Conservation (phyloP, 805 yeast genomes). For the Zygosaccharomyces gambellarensis region DNA sequence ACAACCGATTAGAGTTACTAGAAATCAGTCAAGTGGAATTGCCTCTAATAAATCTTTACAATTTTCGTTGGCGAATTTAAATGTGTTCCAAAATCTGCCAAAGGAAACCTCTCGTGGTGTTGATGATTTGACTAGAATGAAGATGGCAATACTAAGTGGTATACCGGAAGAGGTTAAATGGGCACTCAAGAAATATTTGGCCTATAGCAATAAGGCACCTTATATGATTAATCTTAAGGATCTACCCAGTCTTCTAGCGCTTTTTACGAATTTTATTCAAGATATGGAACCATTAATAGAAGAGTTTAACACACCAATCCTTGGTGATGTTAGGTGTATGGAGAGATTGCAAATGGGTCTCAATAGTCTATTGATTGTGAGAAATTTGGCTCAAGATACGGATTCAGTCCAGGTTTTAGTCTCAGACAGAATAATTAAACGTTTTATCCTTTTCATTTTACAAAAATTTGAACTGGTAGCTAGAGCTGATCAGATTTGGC, state of each 20-base stretch:
- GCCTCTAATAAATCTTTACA: constrained; percentile 21
- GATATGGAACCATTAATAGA: constrained; percentile 23
- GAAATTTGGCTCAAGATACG: constrained; percentile 81
- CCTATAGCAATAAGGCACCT: constrained; percentile 43
- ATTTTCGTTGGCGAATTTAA: constrained; percentile 30
- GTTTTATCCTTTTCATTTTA: constrained; percentile 38
- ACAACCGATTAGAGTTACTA: constrained; percentile 28
- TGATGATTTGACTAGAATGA: constrained; percentile 58
- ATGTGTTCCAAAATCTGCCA: constrained; percentile 32
- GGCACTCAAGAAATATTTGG: constrained; percentile 49
- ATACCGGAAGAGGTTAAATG: constrained; percentile 65
- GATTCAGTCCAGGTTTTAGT: constrained; percentile 77
- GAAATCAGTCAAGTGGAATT: constrained; percentile 32
- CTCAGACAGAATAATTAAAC: constrained; percentile 44
- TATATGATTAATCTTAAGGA: constrained; percentile 45
- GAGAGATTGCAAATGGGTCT: constrained; percentile 28
- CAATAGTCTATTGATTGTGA: constrained; percentile 50
- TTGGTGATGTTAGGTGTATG: constrained; percentile 14
- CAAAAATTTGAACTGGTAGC: constrained; percentile 22
- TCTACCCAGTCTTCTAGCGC: constrained; percentile 36
- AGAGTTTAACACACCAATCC: constrained; percentile 24
- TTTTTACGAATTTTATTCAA: constrained; percentile 35
- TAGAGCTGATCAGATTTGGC: constrained; percentile 23
- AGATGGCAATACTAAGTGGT: constrained; percentile 63
- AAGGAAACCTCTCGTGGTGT: constrained; percentile 48